Percentiles rank a stretch among this genome's conserved stretches.
Evolutionary conservation across 495 filamentous ascomycete genomes (phyloP).

Genomic region (Aspergillus hancockii): DNA sequence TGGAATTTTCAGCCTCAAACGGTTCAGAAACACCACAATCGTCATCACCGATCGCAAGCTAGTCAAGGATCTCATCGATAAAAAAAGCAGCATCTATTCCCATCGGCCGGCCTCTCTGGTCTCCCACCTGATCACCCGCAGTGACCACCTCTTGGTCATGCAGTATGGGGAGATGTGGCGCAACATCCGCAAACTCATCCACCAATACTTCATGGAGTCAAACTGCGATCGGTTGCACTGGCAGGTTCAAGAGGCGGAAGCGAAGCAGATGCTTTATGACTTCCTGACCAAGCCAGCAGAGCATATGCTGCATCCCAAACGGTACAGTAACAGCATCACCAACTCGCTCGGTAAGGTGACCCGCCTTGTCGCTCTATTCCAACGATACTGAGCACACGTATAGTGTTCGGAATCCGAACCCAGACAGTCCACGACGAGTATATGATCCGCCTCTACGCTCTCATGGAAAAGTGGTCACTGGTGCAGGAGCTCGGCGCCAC

Average conservation of each 20-base stretch:
- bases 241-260: conserved; percentile 35
- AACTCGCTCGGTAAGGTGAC: conserved; percentile 23
- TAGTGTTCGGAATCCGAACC: conserved; percentile 57
- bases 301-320: conserved; percentile 51
- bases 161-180: conserved; percentile 34
- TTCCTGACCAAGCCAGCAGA: conserved; percentile 34
- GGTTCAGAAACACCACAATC: conserved; percentile 58
- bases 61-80: conserved; percentile 61
- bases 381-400: conserved; percentile 11
- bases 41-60: conserved; percentile 60
- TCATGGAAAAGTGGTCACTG: conserved; percentile 49
- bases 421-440: conserved; percentile 49
- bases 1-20: conserved; percentile 59
- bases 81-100: conserved; percentile 59
- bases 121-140: neutral
- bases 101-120: conserved; percentile 42
- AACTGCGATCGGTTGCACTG: conserved; percentile 26
- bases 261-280: conserved; percentile 32
- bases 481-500: conserved; percentile 42
- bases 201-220: conserved; percentile 15
- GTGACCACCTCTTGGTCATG: conserved; percentile 5
- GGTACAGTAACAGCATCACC: conserved; percentile 55
- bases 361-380: neutral
- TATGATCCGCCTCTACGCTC: conserved; percentile 53
- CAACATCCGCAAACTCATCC: conserved; percentile 37